A percentile compares a stretch with the other conserved stretches of the same genome.
These are phyloP conservation scores for Lyophyllum semitale DNA, from an alignment of 768 basidiomycete genomes.

Conservation along the genomic window DNA sequence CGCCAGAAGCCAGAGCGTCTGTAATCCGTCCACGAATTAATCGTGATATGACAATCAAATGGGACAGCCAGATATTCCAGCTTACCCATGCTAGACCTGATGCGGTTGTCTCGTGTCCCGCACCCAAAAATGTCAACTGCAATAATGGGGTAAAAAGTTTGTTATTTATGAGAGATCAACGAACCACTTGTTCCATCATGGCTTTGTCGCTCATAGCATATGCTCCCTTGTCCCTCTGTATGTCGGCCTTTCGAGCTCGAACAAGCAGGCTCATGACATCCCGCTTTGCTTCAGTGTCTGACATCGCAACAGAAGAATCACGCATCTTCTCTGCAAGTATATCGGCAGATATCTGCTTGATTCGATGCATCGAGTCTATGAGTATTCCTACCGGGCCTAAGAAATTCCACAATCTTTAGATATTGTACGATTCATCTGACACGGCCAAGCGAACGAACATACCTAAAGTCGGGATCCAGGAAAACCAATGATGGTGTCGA, in stretches of 20 bases:
- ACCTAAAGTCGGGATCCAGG: slow-evolving; percentile 22
- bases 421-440: neutral
- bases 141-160: neutral
- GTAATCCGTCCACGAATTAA: slow-evolving; percentile 3
- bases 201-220: slow-evolving; percentile 47
- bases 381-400: slow-evolving; percentile 25
- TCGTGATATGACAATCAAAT: neutral
- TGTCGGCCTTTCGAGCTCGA: slow-evolving; percentile 40
- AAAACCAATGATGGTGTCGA: slow-evolving; percentile 33
- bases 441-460: slow-evolving; percentile 1
- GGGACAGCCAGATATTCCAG: neutral
- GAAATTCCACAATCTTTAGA: neutral
- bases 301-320: slow-evolving; percentile 31
- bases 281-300: slow-evolving; percentile 42
- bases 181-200: slow-evolving; percentile 55
- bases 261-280: slow-evolving; percentile 58
- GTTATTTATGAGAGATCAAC: slow-evolving; percentile 9
- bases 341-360: slow-evolving; percentile 37
- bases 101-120: slow-evolving; percentile 49
- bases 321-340: slow-evolving; percentile 44
- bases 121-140: slow-evolving; percentile 51
- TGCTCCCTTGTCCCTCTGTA: slow-evolving; percentile 29
- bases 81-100: slow-evolving; percentile 50
- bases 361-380: slow-evolving; percentile 41
- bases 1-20: slow-evolving; percentile 57